These are phyloP conservation scores for Gentiana macrophylla DNA, from an alignment of 257 asterid species.

Conservation along the genomic window DNA sequence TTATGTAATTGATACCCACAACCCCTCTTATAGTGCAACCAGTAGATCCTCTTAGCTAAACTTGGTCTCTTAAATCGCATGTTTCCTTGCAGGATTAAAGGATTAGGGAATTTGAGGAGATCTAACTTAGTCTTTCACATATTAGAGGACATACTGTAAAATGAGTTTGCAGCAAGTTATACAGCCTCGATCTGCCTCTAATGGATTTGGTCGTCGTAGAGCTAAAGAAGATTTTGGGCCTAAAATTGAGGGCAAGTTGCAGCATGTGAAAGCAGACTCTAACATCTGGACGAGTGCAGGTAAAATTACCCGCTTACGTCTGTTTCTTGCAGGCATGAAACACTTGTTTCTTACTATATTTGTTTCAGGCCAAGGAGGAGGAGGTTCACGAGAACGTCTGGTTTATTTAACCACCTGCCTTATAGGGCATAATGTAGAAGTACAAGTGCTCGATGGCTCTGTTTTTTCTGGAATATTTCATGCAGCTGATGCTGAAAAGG, in stretches of 20 bases:
- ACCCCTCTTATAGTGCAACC: too few species aligned
- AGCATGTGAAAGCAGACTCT: constrained; percentile 38
- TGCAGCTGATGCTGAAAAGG: constrained; percentile 64
- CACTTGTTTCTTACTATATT: constrained; percentile 16
- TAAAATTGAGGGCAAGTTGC: constrained; percentile 51
- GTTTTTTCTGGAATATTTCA: constrained; percentile 77
- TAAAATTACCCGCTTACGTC: constrained; percentile 23
- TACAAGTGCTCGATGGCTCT: constrained; percentile 84
- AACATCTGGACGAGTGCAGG: constrained; percentile 35
- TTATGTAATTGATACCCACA: too few species aligned
- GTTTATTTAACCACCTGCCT: constrained; percentile 60
- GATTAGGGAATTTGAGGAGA: too few species aligned
- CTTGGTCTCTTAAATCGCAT: too few species aligned
- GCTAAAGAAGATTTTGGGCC: constrained; percentile 43
- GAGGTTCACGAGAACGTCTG: constrained; percentile 49
- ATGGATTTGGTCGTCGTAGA: constrained; percentile 77
- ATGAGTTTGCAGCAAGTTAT: constrained; percentile 62
- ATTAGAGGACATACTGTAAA: constrained; percentile 24
- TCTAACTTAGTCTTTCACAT: constrained; percentile 4
- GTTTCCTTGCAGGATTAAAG: too few species aligned
- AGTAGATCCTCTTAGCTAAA: too few species aligned
- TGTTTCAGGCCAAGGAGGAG: constrained; percentile 53
- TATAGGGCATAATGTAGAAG: constrained; percentile 88
- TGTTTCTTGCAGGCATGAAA: constrained; percentile 1
- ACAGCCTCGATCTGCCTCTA: constrained; percentile 57